Evolutionary conservation across 192 early-diverging fungal species (phyloP).

Genomic region (Backusella westeae): DNA sequence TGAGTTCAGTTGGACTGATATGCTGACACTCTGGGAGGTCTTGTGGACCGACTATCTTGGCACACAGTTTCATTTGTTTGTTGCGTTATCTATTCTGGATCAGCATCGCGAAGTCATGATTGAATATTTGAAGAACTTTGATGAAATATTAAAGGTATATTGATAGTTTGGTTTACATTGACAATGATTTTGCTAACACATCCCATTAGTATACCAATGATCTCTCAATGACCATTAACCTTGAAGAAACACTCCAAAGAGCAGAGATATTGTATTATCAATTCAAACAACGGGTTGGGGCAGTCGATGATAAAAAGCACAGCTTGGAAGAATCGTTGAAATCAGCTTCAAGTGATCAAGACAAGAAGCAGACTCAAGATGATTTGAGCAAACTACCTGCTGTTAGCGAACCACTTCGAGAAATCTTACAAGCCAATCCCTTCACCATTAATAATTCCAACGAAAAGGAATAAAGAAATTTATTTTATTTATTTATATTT

Average conservation of each 20-base stretch:
- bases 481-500: neutral
- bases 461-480: neutral
- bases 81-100: constrained; percentile 94
- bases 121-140: constrained; percentile 77
- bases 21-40: constrained; percentile 88
- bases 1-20: constrained; percentile 88
- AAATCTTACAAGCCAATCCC: neutral
- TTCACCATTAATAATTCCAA: neutral
- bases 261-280: constrained; percentile 75
- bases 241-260: constrained; percentile 74
- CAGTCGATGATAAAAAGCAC: constrained; percentile 40
- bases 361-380: neutral
- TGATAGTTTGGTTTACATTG: neutral
- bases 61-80: constrained; percentile 87
- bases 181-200: too few relatives aligned
- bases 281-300: constrained; percentile 50
- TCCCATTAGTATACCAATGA: constrained; percentile 77
- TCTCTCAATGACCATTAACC: constrained; percentile 69
- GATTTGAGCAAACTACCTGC: neutral
- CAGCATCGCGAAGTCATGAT: constrained; percentile 80
- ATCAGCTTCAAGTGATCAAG: neutral
- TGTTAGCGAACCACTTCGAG: neutral
- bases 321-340: neutral
- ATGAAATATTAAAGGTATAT: constrained; percentile 88
- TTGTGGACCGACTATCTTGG: constrained; percentile 74